phyloP scores from a whole-genome alignment of 2,329 filamentous ascomycete species.

The Penicillium decumbens region DNA sequence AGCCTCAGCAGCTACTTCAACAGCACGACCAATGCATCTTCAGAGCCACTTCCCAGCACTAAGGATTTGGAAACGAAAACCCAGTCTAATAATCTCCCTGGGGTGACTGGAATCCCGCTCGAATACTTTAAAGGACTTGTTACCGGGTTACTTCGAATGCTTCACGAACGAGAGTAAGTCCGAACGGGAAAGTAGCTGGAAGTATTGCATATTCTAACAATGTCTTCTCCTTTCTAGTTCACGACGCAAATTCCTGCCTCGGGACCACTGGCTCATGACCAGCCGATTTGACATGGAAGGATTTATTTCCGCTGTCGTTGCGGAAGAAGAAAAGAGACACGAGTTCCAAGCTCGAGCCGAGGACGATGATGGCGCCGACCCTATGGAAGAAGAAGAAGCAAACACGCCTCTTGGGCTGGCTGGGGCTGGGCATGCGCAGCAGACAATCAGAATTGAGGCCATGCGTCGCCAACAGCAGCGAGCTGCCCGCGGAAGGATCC shows the following conservation, averaged over 20 bases:
- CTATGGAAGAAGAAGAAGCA: conserved; percentile 35
- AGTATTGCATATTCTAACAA: not conserved
- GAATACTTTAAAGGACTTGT: conserved; percentile 74
- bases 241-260: conserved; percentile 72
- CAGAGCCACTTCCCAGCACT: conserved; percentile 22
- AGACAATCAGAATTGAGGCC: conserved; percentile 59
- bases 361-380: conserved; percentile 50
- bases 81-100: conserved; percentile 51
- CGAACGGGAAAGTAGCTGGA: not conserved
- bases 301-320: conserved; percentile 80
- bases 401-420: conserved; percentile 42
- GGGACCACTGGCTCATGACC: conserved; percentile 93
- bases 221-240: conserved; percentile 48
- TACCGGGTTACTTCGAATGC: conserved; percentile 74
- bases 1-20: conserved; percentile 48
- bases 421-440: conserved; percentile 58
- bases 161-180: conserved; percentile 76
- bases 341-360: conserved; percentile 61
- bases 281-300: conserved; percentile 78
- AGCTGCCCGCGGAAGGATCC: conserved; percentile 62
- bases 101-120: conserved; percentile 67
- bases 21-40: conserved; percentile 16
- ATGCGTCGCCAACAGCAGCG: conserved; percentile 62
- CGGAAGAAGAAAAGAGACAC: conserved; percentile 75
- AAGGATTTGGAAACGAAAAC: conserved; percentile 37